Evolutionary conservation across 2,329 filamentous ascomycete species (phyloP).

Genomic region (Xylaria sp.): DNA sequence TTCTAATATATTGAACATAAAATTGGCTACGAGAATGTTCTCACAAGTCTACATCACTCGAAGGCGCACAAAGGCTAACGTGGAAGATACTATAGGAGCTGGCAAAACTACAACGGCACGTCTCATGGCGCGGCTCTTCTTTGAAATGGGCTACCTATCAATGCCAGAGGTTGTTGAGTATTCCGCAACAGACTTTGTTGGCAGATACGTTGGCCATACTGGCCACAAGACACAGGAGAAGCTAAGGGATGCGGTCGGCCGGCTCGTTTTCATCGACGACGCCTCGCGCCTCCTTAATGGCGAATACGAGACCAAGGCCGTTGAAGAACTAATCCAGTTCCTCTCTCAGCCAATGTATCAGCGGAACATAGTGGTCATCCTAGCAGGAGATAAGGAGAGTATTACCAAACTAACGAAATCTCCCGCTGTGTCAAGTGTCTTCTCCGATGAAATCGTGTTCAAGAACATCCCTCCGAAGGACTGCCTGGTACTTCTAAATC

Average conservation of each 20-base stretch:
- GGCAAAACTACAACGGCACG: conserved; percentile 67
- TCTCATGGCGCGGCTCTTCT: conserved; percentile 79
- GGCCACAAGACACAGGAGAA: conserved; percentile 7
- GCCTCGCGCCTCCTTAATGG: background rate
- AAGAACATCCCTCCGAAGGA: background rate
- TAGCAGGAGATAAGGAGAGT: background rate
- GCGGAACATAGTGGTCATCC: background rate
- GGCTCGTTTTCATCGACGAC: conserved; percentile 15
- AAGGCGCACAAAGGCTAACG: background rate
- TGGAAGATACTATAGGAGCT: conserved; percentile 35
- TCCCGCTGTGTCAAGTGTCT: background rate
- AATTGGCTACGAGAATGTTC: background rate
- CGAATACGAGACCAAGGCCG: background rate
- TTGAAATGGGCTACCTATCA: conserved; percentile 75
- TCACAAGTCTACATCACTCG: background rate
- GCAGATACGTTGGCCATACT: conserved; percentile 68
- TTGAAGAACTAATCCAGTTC: background rate
- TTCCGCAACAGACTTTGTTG: conserved; percentile 76
- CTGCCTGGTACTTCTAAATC: background rate
- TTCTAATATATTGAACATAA: background rate
- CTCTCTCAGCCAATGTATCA: background rate
- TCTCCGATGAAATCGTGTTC: conserved; percentile 3
- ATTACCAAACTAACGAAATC: background rate
- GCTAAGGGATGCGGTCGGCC: conserved; percentile 7
- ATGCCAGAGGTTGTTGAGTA: conserved; percentile 72